Base-by-base conservation (phyloP, 768 basidiomycete species). In the Omphalotus guepiniiformis region DNA sequence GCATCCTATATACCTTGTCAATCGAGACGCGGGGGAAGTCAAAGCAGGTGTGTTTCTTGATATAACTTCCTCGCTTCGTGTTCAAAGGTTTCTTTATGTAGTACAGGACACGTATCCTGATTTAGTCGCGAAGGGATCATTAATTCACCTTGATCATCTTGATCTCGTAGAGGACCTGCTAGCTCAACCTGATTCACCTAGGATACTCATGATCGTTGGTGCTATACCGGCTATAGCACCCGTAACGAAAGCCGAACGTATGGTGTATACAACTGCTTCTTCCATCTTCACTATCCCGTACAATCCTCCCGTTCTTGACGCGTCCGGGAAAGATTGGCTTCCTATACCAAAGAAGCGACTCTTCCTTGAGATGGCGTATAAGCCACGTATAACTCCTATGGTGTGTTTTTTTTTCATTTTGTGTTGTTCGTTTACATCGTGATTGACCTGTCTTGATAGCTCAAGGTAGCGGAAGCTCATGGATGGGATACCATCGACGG, bases 1-100 rank as follows among this genome's bases (percentile, higher is more conserved):
- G 75, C 75, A 32, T 76, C 78, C 82, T 68, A 59, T 56, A 16
- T 66, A 61, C 45, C 53, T 62, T 44, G 52, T 60, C 39, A 63
- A 67, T 47, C 61, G 69, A 16, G 67, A 66, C 44, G 51, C 43
- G 5, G 55, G 56, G 4, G 68, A 70, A 51, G 59, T 70, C 18
- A 42, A 52, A 8, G 58, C 51, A 2, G 44, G 32, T 37, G 11
- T 28, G 16, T n/a, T 32, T 23, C 25, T n/a, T 16, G 12, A 8
- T n/a, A 35, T 12, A 32, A 13, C 16, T 26, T 22, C 9, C 13
- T 29, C 30, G 15, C 5, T n/a, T 18, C 41, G 12, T 42, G 16
- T 7, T 28, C 21, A 1, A 22, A 8, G 28, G 27, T n/a, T 22
- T 12, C 8, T 26, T 16, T 27, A n/a, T 44, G 15, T 35, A 46